These are phyloP conservation scores for Fusarium dlaminii DNA, from an alignment of 2,329 filamentous ascomycete species.

Conservation along the genomic window DNA sequence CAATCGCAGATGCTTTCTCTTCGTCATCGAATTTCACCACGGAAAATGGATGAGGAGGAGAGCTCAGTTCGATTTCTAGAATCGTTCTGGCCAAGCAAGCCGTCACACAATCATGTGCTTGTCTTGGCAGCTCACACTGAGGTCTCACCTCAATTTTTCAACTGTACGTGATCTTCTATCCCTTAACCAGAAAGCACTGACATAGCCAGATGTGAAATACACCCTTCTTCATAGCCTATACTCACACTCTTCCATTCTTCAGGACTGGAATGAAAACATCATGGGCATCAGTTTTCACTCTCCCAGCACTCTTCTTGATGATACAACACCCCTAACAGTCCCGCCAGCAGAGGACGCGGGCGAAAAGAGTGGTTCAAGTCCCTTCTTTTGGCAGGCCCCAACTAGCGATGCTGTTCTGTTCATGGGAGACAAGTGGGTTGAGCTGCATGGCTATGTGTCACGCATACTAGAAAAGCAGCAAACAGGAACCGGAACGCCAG, in stretches of 20 bases:
- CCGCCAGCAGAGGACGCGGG: slow-evolving; percentile 46
- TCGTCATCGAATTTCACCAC: slow-evolving; percentile 75
- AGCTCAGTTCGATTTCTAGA: slow-evolving; percentile 82
- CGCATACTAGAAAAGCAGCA: slow-evolving; percentile 63
- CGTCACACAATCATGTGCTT: slow-evolving; percentile 77
- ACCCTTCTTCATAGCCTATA: slow-evolving; percentile 80
- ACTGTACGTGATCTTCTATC: slow-evolving; percentile 62
- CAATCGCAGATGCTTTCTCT: slow-evolving; percentile 70
- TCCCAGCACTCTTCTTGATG: slow-evolving; percentile 71
- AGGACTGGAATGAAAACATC: slow-evolving; percentile 63
- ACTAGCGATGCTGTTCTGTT: slow-evolving; percentile 84
- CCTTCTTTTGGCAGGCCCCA: slow-evolving; percentile 88
- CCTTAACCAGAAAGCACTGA: slow-evolving; percentile 21
- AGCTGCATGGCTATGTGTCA: slow-evolving; percentile 83
- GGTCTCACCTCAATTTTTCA: slow-evolving; percentile 82
- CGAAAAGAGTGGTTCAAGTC: slow-evolving; percentile 49
- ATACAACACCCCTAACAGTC: slow-evolving; percentile 62
- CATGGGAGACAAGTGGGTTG: slow-evolving; percentile 86
- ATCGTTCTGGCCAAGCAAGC: slow-evolving; percentile 81
- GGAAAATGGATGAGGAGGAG: slow-evolving; percentile 71
- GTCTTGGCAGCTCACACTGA: slow-evolving; percentile 84
- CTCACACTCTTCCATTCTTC: slow-evolving; percentile 59
- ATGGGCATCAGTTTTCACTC: slow-evolving; percentile 84
- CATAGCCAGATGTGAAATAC: slow-evolving; percentile 73
- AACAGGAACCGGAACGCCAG: slow-evolving; percentile 47